Conservation (phyloP, 176 grass and related monocot species). For the Saccharum officinarum region DNA sequence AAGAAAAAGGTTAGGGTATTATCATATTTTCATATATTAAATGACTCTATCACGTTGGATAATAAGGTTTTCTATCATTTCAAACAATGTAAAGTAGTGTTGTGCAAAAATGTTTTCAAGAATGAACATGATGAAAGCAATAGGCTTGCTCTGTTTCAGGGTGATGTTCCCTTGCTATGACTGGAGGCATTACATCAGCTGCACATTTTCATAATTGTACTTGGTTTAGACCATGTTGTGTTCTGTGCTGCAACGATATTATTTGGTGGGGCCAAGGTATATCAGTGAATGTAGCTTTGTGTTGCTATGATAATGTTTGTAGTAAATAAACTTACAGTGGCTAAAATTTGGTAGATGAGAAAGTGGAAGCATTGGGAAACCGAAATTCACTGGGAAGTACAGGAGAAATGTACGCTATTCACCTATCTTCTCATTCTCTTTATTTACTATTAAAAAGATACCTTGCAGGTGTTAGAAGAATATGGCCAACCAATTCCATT, state of each 20-base stretch:
- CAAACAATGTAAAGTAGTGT: slow-evolving; percentile 9
- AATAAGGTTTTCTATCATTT: not conserved
- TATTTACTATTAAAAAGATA: slow-evolving; percentile 16
- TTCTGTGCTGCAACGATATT: slow-evolving; percentile 85
- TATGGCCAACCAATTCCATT: too few relatives aligned
- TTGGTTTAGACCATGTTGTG: slow-evolving; percentile 76
- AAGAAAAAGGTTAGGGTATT: slow-evolving; percentile 51
- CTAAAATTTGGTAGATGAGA: slow-evolving; percentile 54
- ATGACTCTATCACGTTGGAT: not conserved
- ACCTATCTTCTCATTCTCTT: slow-evolving; percentile 33
- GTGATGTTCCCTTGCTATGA: slow-evolving; percentile 73
- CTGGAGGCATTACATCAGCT: slow-evolving; percentile 84
- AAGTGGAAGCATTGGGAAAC: slow-evolving; percentile 76
- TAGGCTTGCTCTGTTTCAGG: slow-evolving; percentile 53
- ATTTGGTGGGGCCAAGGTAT: slow-evolving; percentile 74
- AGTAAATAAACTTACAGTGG: not conserved
- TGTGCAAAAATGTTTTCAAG: not conserved
- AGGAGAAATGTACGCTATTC: slow-evolving; percentile 17
- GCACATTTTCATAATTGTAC: slow-evolving; percentile 91
- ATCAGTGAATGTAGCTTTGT: slow-evolving; percentile 12
- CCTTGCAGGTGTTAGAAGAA: not conserved
- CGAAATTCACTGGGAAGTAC: slow-evolving; percentile 43
- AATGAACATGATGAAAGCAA: slow-evolving; percentile 14
- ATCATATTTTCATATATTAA: not conserved
- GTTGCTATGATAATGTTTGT: slow-evolving; percentile 20